These are phyloP conservation scores for Begonia peltatifolia DNA, from an alignment of 306 rosid species.

Conservation along the genomic window DNA sequence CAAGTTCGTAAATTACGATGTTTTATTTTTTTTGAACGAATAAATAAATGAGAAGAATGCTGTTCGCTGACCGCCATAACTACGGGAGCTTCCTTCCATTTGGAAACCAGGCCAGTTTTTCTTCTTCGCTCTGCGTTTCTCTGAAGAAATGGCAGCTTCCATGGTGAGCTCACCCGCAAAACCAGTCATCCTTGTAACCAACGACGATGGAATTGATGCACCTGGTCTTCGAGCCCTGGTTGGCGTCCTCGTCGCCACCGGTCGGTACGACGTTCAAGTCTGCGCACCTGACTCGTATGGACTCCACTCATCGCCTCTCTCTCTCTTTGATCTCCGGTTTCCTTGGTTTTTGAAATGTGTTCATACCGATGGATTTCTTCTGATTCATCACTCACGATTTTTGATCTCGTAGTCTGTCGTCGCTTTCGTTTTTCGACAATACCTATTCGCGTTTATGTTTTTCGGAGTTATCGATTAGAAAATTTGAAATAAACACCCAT, in stretches of 20 bases:
- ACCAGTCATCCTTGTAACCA: constrained; percentile 61
- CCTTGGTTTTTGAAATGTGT: background rate
- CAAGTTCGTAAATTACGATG: no score
- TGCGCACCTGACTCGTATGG: constrained; percentile 87
- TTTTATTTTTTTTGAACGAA: no score
- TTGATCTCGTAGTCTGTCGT: no score
- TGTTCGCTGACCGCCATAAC: background rate
- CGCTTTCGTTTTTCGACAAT: no score
- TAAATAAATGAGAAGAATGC: no score
- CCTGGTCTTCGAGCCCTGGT: constrained; percentile 80
- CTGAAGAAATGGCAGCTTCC: constrained; percentile 25
- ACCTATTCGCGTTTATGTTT: no score
- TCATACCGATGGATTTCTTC: background rate
- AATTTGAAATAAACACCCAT: no score
- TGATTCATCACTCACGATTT: no score
- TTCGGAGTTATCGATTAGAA: no score
- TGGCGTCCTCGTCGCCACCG: constrained; percentile 44
- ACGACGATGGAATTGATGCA: constrained; percentile 94
- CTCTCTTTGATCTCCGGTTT: background rate
- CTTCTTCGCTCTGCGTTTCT: constrained; percentile 1
- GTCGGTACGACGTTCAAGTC: constrained; percentile 46
- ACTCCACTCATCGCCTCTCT: background rate
- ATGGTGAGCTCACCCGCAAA: constrained; percentile 4
- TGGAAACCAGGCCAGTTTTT: background rate
- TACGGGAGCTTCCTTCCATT: background rate